Base-by-base conservation (phyloP, 2,329 filamentous ascomycete genomes). In the Volutella citrinella region DNA sequence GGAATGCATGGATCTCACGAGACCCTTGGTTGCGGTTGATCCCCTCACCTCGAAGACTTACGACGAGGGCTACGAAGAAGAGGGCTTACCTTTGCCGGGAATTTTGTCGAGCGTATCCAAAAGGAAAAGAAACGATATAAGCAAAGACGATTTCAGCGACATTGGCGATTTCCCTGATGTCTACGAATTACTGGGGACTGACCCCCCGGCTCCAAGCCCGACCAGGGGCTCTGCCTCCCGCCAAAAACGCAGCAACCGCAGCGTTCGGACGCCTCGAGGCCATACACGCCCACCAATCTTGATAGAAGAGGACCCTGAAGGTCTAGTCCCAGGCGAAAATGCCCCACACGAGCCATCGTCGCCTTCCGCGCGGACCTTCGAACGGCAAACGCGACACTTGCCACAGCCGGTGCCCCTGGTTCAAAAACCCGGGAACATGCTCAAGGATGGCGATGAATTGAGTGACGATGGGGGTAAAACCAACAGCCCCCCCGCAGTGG, bases 81-180 rank as follows among this genome's bases (percentile, higher is more conserved):
- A n/a, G n/a, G n/a, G n/a, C n/a, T n/a, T n/a, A n/a, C n/a, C n/a
- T n/a, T n/a, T n/a, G n/a, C n/a, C n/a, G n/a, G n/a, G n/a, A n/a
- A n/a, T n/a, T 9, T 42, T 60, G 3, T 66, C 56, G 27, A 61
- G 63, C 27, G 60, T 60, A 13, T 74, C 68, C 53, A 78, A 78
- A 54, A 57, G 72, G 41, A 78, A 77, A 49, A 75, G 71, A 40
- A 59, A 57, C 16, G 68, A 74, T 9, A 68, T 72, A 16, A 64
- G 49, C 40, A 63, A 57, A 38, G 49, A 54, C 17, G 54, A 61
- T 10, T 52, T 55, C 11, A 57, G 52, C 12, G 57, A 63, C 5
- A 54, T 68, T 11, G 67, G 69, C 20, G 66, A 72, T 13, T 79
- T 76, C 27, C 73, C 72, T 0, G 74, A 80, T 42, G 69, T 80